Base-by-base conservation (phyloP, 805 yeast genomes). In the Metschnikowia colocasiae region DNA sequence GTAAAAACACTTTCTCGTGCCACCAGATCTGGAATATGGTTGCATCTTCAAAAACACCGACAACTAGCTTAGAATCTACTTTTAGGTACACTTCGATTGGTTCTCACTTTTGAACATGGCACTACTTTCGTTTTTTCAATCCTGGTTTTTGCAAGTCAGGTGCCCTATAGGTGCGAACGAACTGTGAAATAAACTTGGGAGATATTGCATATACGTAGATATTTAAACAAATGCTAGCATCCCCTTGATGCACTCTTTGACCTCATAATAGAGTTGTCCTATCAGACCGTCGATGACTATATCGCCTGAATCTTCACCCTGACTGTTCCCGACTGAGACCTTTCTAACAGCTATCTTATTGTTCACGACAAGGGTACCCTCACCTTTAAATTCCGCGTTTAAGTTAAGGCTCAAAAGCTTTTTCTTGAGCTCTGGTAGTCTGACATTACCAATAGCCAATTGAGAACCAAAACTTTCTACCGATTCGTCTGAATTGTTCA, bases 311-410 rank as follows among this genome's bases (percentile, higher is more conserved):
- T 78, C 83, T 20, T 72, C 76, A 23, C 67, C 64, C 43, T 68
- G 73, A 7, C 55, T 49, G 18, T 62, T 60, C 29, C 71, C 64
- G 49, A 67, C 63, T 1, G 73, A 60, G 2, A 86, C 74, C 61
- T 92, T 92, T 46, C 88, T 71, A 7, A 94, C 81, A 1, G 87
- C 83, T 15, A 94, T 78, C 44, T 71, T 71, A 47, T 85, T 85
- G 59, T 91, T 91, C 37, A 95, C 85, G 12, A 91, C 95, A 33
- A 94, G 69, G 0, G 90, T 82, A 62, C 98, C 98, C 63, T 90
- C 97, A 46, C 97, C 95, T 63, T 85, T 82, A 63, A 92, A 89
- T 59, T 91, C 97, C 0, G 95, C 97, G 44, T 71, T 73, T 57
- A 85, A 79, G 41, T 87, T 85, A 46, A 69, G 65, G 4, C 74